phyloP scores from a whole-genome alignment of 108 stramenopile species.

The Mayamaea pseudoterrestris region DNA sequence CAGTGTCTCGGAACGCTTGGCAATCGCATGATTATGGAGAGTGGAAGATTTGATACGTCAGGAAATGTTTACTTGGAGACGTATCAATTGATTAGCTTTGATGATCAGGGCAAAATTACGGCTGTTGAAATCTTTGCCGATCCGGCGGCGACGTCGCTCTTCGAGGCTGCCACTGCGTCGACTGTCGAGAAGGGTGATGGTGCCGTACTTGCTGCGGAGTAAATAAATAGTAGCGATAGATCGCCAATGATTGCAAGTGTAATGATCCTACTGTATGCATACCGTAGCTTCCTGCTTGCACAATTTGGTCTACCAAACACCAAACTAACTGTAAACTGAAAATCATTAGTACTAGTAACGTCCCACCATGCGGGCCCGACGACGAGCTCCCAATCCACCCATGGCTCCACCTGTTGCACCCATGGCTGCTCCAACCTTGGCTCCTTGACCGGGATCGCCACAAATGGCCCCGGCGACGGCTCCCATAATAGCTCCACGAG shows the following conservation, averaged over 20 bases:
- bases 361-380: constrained; percentile 7
- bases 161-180: not conserved
- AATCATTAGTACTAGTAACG: too few species aligned
- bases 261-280: too few species aligned
- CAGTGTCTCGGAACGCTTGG: constrained; percentile 6
- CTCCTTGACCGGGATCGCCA: constrained; percentile 11
- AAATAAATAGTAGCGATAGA: too few species aligned
- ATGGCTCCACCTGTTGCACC: constrained; percentile 11
- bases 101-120: constrained; percentile 4
- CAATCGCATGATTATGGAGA: constrained; percentile 6
- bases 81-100: not conserved
- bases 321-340: too few species aligned
- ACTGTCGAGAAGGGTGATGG: too few species aligned
- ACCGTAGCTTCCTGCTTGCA: too few species aligned
- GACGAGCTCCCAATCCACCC: constrained; percentile 6
- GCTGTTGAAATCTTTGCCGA: constrained; percentile 1
- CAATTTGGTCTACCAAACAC: too few species aligned
- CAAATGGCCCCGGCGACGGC: constrained; percentile 11
- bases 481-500: constrained; percentile 9
- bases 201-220: too few species aligned
- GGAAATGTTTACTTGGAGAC: not conserved
- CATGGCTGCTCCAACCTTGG: constrained; percentile 10
- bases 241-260: too few species aligned
- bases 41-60: constrained; percentile 4
- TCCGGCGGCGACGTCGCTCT: not conserved